Base-by-base conservation (phyloP, 2,329 filamentous ascomycete species). In the Reticulascus tulasneorum region DNA sequence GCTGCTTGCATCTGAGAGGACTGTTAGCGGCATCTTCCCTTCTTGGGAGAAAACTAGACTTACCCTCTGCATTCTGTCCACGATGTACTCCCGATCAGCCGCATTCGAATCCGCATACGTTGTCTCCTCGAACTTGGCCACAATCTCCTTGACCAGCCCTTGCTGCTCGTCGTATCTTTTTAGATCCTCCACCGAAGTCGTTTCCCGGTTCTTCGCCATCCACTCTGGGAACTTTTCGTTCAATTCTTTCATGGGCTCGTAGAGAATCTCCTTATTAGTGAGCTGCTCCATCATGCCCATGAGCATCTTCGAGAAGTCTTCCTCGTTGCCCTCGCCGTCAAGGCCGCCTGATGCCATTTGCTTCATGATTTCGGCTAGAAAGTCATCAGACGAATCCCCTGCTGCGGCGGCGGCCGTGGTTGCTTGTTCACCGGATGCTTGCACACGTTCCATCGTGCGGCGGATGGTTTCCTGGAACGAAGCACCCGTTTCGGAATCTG, bases 251-350 rank as follows among this genome's bases (percentile, higher is more conserved):
- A 98, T 96, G 3, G 93, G 93, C 66, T 98, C 91, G 58, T 97
- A 97, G 33, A 98, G 66, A 45, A 98, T 96, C 50, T 97, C 93
- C 69, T 95, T 97, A 62, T 94, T 95, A 4, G 93, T 97, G 45
- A 98, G 74, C 62, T 98, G 90, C 65, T 97, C 88, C 91, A 98
- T 97, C 88, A 97, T 95, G 35, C 86, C 86, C 74, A 94, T 79
- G 41, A 98, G 77, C 80, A 97, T 88, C 66, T 94, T 91, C 38
- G 87, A 89, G 52, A 97, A 86, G 50, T 94, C 89, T 51, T 93
- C 89, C 38, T 96, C 88, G 41, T 68, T 69, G 11, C 67, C 71
- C 9, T 77, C 82, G n/a, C 54, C 55, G n/a, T 75, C 79, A 1
- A 69, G 60, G 17, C 73, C 74, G 7, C 79, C 73, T 16, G 76